Conservation (phyloP, 306 rosid species). For the Arachis hypogaea region DNA sequence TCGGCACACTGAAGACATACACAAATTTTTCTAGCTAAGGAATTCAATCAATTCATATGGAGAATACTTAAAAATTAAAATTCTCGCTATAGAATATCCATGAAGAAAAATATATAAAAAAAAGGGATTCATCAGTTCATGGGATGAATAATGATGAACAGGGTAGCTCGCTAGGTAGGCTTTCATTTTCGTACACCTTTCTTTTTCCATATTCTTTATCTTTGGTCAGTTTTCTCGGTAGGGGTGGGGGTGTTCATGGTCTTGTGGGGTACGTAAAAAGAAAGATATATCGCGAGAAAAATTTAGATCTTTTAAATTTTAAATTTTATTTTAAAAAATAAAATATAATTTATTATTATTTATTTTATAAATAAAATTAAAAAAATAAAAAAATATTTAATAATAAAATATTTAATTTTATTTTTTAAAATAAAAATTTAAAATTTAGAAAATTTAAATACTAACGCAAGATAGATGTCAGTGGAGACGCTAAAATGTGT, state of each 20-base stretch:
- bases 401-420: too few relatives aligned
- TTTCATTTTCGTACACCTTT: conserved; percentile 8
- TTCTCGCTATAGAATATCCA: neutral
- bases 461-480: neutral
- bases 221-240: neutral
- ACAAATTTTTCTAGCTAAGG: neutral
- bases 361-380: too few relatives aligned
- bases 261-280: neutral
- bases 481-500: conserved; percentile 12
- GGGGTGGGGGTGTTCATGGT: neutral
- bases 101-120: neutral
- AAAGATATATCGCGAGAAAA: neutral
- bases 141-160: neutral
- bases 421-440: too few relatives aligned
- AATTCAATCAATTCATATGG: neutral
- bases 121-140: neutral
- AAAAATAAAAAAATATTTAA: too few relatives aligned
- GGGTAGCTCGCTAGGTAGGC: conserved; percentile 9
- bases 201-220: neutral
- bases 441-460: too few relatives aligned
- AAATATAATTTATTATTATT: too few relatives aligned
- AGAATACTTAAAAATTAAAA: neutral
- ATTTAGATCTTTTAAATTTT: too few relatives aligned
- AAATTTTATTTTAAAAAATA: too few relatives aligned
- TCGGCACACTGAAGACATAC: neutral